These are phyloP conservation scores for Microcyclosporella mali DNA, from an alignment of 2,329 filamentous ascomycete genomes.

Conservation along the genomic window DNA sequence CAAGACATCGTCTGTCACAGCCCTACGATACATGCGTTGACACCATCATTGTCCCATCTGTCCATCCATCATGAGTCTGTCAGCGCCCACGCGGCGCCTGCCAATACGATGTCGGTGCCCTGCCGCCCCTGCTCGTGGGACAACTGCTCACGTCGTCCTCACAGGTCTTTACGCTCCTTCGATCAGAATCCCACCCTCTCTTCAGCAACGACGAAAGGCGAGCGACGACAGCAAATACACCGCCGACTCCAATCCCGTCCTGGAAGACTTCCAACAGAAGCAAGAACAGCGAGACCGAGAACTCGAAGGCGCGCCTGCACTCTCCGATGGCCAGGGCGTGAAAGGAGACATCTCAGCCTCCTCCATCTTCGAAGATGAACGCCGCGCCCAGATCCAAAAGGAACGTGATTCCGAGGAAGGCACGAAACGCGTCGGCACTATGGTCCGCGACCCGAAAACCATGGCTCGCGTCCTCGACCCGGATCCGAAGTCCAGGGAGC, in stretches of 20 bases:
- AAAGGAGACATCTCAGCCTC: slow-evolving; percentile 44
- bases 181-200: slow-evolving; percentile 3
- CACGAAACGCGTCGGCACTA: slow-evolving; percentile 11
- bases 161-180: slow-evolving; percentile 9
- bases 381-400: slow-evolving; percentile 16
- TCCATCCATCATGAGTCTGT: slow-evolving; percentile 56
- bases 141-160: slow-evolving; percentile 4
- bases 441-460: slow-evolving; percentile 42
- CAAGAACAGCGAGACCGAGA: slow-evolving; percentile 12
- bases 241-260: slow-evolving; percentile 48
- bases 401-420: slow-evolving; percentile 18
- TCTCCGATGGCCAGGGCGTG: no score
- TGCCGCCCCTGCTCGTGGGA: background rate
- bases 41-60: background rate
- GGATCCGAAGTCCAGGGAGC: slow-evolving; percentile 60
- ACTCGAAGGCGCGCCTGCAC: slow-evolving; percentile 13
- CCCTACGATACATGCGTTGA: background rate
- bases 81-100: slow-evolving; percentile 57
- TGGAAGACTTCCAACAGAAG: slow-evolving; percentile 51
- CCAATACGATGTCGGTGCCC: slow-evolving; percentile 51
- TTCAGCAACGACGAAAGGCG: slow-evolving; percentile 6
- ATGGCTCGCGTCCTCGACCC: slow-evolving; percentile 67
- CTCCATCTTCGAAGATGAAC: slow-evolving; percentile 49
- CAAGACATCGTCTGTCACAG: background rate
- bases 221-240: slow-evolving; percentile 3